Evolutionary conservation across 805 yeast species (phyloP), one percentile per base, ranked within the genome.

Genomic region (Candida sonorensis): DNA sequence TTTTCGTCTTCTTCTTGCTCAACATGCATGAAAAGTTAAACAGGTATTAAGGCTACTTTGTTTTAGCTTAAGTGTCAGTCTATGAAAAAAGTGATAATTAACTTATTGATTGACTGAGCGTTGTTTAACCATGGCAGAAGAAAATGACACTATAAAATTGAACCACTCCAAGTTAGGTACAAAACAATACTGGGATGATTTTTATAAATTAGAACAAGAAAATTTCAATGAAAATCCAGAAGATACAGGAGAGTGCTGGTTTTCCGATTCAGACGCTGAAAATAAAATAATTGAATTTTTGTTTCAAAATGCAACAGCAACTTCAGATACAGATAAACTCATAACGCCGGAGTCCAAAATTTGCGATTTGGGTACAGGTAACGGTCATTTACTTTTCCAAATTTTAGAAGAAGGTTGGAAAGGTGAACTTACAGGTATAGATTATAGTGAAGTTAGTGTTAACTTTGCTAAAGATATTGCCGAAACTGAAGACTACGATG

Each of bases 241-340:
- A 13, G 97, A 92, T 53, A 78, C 87, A 0, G 99, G 99, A 2
- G 97, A 92, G 56, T 74, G 88, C 55, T 92, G 98, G 98, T 92
- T 92, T 57, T 77, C 82, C 44, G 98, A 92, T 49, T 80, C 83
- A n/a, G 87, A 81, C 48, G 97, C 98, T 0, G 97, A 90, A 51
- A 68, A 66, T 37, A 81, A 77, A 51, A 81, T 92, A 76, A 67
- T 82, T n/a, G 74, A 75, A 30, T 88, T 81, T 47, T 53, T 90
- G 6, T 59, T 66, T 12, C 74, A 7, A 22, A 22, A 8, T 22
- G 26, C 16, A 6, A 13, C 10, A 12, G 16, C 74, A 4, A 69
- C 77, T 42, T 27, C 71, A 4, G 66, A 66, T 2, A 38, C 51
- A 15, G 4, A 43, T 29, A 19, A 55, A 34, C 29, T 36, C 46